Evolutionary conservation across 1,284 basidiomycete genomes (phyloP).

Genomic region (Hortiboletus rubellus): DNA sequence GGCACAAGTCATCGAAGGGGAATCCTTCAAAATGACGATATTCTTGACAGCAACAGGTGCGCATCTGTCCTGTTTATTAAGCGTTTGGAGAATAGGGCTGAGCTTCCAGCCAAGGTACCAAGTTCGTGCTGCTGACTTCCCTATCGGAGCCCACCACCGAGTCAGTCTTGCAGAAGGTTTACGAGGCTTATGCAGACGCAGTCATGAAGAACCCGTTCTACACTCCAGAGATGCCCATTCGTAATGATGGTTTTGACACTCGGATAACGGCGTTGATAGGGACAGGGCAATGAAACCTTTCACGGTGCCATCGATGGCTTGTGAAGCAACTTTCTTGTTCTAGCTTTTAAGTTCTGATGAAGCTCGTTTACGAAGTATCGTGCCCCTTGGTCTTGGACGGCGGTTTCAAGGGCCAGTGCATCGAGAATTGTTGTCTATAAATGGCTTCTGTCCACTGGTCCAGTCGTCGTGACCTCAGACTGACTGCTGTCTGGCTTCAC

Average conservation of each 20-base stretch:
- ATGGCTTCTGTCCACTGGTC: not conserved
- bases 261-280: slow-evolving; percentile 65
- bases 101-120: slow-evolving; percentile 71
- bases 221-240: slow-evolving; percentile 98
- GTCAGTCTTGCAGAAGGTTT: slow-evolving; percentile 74
- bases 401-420: not conserved
- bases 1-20: slow-evolving; percentile 91
- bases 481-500: not conserved
- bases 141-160: slow-evolving; percentile 76
- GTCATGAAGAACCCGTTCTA: slow-evolving; percentile 99
- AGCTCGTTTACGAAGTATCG: not conserved
- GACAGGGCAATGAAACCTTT: slow-evolving; percentile 35
- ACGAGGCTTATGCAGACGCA: slow-evolving; percentile 89
- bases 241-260: slow-evolving; percentile 85
- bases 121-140: slow-evolving; percentile 91
- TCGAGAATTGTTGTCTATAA: not conserved
- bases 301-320: not conserved
- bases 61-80: slow-evolving; percentile 23
- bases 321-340: not conserved
- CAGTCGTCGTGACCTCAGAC: not conserved
- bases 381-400: not conserved
- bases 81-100: not conserved
- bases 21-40: slow-evolving; percentile 89
- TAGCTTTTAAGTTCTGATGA: not conserved
- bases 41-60: slow-evolving; percentile 91